Evolutionary conservation across 2,329 filamentous ascomycete species (phyloP).

Genomic region (Fusarium pseudoanthophilum): DNA sequence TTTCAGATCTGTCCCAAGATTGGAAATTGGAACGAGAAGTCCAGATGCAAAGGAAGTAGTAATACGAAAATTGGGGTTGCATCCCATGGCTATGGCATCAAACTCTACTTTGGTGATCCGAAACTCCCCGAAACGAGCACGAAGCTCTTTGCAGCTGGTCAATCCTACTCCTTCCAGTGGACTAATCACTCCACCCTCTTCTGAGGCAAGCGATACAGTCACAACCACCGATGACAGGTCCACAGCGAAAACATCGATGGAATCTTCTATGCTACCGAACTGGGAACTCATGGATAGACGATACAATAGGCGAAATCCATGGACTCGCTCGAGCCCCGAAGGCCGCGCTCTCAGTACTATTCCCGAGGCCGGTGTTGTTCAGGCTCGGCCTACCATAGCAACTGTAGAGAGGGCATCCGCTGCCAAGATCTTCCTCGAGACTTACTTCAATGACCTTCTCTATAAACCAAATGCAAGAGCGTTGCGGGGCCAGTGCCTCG

Average conservation of each 20-base stretch:
- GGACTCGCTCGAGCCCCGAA: constrained; percentile 52
- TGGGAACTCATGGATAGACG: constrained; percentile 41
- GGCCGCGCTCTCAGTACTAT: constrained; percentile 50
- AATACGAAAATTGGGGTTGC: constrained; percentile 42
- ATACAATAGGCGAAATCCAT: constrained; percentile 47
- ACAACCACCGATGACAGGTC: constrained; percentile 41
- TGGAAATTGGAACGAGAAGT: constrained; percentile 26
- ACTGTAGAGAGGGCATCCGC: constrained; percentile 84
- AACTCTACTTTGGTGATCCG: constrained; percentile 47
- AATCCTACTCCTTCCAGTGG: constrained; percentile 24
- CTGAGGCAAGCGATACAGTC: constrained; percentile 41
- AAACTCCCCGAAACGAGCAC: constrained; percentile 27
- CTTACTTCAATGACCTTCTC: constrained; percentile 79
- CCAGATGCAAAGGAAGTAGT: constrained; percentile 40
- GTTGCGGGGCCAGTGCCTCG: constrained; percentile 49
- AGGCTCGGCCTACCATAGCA: constrained; percentile 49
- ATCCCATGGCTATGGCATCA: constrained; percentile 40
- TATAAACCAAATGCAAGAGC: constrained; percentile 53
- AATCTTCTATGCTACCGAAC: constrained; percentile 44
- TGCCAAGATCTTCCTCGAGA: constrained; percentile 88
- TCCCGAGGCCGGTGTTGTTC: constrained; percentile 44
- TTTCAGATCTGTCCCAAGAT: not conserved
- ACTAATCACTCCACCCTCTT: constrained; percentile 44
- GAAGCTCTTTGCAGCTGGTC: constrained; percentile 44
- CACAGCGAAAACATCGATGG: constrained; percentile 50